phyloP scores from a whole-genome alignment of 2,329 filamentous ascomycete genomes.

The Diplodia seriata region DNA sequence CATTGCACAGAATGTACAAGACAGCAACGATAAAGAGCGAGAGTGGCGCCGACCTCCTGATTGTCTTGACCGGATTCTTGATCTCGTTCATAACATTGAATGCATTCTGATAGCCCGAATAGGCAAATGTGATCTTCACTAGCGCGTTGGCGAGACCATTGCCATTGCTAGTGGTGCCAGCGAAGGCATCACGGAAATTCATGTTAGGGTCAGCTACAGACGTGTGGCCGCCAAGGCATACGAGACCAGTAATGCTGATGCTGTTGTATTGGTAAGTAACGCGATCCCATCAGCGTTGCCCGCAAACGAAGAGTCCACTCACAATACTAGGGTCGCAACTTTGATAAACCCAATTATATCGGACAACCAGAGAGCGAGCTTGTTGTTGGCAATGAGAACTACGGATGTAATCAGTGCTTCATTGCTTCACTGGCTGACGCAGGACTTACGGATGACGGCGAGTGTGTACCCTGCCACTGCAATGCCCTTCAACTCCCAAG shows the following conservation, averaged over 20 bases:
- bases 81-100: conserved; percentile 46
- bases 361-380: conserved; percentile 62
- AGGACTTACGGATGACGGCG: conserved; percentile 58
- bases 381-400: conserved; percentile 62
- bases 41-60: conserved; percentile 66
- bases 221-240: conserved; percentile 42
- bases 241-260: conserved; percentile 43
- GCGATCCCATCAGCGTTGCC: too few species aligned
- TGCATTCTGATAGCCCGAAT: conserved; percentile 43
- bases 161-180: conserved; percentile 41
- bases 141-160: conserved; percentile 43
- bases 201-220: conserved; percentile 39
- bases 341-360: conserved; percentile 67
- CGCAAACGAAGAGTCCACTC: neutral
- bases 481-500: conserved; percentile 72
- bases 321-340: conserved; percentile 66
- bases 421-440: neutral
- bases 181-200: conserved; percentile 42
- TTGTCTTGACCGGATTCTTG: conserved; percentile 65
- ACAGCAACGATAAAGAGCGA: conserved; percentile 67
- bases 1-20: conserved; percentile 70
- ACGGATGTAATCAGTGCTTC: conserved; percentile 2
- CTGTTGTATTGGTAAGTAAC: conserved; percentile 1
- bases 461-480: conserved; percentile 69
- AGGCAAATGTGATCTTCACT: conserved; percentile 45